Evolutionary conservation across 805 yeast species (phyloP), one percentile per base, ranked within the genome.

Genomic region (Kuraishia borneana): DNA sequence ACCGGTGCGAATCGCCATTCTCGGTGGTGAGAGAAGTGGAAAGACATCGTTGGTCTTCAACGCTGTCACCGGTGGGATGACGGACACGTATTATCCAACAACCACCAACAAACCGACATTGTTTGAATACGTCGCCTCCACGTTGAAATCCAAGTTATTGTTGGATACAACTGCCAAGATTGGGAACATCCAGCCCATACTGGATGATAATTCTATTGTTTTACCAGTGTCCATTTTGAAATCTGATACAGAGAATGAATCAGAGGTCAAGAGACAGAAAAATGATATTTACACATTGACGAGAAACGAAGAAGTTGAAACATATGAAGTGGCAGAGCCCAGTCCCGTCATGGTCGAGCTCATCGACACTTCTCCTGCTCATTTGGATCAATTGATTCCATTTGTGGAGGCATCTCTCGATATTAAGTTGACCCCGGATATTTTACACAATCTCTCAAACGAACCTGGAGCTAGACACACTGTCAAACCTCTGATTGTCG

Each of bases 71-170:
- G 67, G 68, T 18, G 60, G 61, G 18, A 73, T 68, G 36, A 63
- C 73, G 33, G 87, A 78, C 38, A 80, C 81, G 0, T 79, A 82
- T 49, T 82, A 82, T 45, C 94, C 92, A 4, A 82, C 89, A 3
- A 60, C 69, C 30, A 69, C 65, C 36, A 74, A 76, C 37, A 3
- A 13, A 5, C 73, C 84, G 18, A 60, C 74, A 37, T 49, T 80
- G 26, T 64, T 76, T 39, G 73, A 72, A 14, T 81, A 63, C 46
- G 51, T 18, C 35, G 36, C 17, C 26, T 19, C 30, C 22, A 41
- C 39, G 28, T 37, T 31, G 18, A 31, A 33, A 30, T 25, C 32
- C 31, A 18, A 21, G 10, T 18, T 29, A 21, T 28, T 27, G 26
- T 28, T 31, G 18, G 30, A 34, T 7, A 13, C 17, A 8, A 25